Percentiles rank a stretch among this genome's conserved stretches.
These are phyloP conservation scores for Neurospora terricola DNA, from an alignment of 495 filamentous ascomycete genomes.

Conservation along the genomic window DNA sequence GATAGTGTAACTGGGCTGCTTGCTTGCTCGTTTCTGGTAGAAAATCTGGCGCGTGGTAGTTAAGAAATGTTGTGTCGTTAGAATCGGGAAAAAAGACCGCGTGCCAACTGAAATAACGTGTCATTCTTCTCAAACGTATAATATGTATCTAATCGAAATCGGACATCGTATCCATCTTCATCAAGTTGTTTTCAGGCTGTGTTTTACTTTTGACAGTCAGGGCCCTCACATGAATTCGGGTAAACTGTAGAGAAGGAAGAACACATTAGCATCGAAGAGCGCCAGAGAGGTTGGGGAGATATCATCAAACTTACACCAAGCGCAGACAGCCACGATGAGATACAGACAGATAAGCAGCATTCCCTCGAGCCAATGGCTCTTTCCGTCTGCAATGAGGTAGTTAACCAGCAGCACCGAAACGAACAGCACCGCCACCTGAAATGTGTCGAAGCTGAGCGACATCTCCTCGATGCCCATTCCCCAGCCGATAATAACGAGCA, in stretches of 20 bases:
- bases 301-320: constrained; percentile 34
- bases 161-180: background rate
- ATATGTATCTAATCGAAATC: background rate
- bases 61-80: background rate
- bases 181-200: background rate
- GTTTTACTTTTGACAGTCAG: background rate
- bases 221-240: background rate
- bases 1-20: background rate
- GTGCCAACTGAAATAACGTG: background rate
- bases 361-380: constrained; percentile 62
- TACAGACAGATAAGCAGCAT: constrained; percentile 66
- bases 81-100: background rate
- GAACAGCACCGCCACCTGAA: constrained; percentile 73
- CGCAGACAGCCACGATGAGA: constrained; percentile 55
- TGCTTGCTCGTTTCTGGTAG: background rate
- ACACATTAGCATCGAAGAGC: background rate
- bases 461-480: constrained; percentile 57
- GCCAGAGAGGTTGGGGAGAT: background rate
- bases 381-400: constrained; percentile 63
- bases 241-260: background rate
- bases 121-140: background rate
- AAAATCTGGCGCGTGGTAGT: background rate
- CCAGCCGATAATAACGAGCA: constrained; percentile 75
- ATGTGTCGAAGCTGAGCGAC: constrained; percentile 72
- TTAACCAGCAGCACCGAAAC: constrained; percentile 72